Conservation (phyloP, 129 eudicot genomes). For the Artemisia argyi region DNA sequence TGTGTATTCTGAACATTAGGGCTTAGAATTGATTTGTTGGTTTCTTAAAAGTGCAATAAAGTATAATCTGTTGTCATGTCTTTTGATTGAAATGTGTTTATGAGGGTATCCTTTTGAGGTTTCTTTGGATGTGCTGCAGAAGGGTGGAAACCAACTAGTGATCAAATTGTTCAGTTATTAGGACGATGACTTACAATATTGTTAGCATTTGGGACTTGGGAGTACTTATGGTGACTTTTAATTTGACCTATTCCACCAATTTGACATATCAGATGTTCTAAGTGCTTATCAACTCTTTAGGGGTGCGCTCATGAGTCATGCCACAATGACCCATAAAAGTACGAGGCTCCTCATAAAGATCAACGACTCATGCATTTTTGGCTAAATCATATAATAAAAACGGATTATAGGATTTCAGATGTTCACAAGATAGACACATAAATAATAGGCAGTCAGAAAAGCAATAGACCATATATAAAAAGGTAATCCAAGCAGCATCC, state of each 20-base stretch:
- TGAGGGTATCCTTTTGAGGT: too few relatives aligned
- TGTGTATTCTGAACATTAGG: too few relatives aligned
- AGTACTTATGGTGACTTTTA: too few relatives aligned
- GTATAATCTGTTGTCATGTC: neutral
- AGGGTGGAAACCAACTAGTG: too few relatives aligned
- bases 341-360: neutral
- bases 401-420: neutral
- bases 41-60: too few relatives aligned
- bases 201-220: too few relatives aligned
- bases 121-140: too few relatives aligned
- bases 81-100: neutral
- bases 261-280: neutral
- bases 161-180: too few relatives aligned
- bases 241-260: too few relatives aligned
- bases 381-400: slow-evolving; percentile 4
- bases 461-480: neutral
- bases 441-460: neutral
- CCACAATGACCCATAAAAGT: neutral
- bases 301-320: neutral
- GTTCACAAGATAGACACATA: neutral
- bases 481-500: slow-evolving; percentile 28
- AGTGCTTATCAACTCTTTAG: neutral
- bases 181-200: too few relatives aligned
- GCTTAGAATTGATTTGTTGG: too few relatives aligned
- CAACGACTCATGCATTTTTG: neutral